phyloP scores from a whole-genome alignment of 2,329 filamentous ascomycete genomes.

The Colletotrichum cuscutae region DNA sequence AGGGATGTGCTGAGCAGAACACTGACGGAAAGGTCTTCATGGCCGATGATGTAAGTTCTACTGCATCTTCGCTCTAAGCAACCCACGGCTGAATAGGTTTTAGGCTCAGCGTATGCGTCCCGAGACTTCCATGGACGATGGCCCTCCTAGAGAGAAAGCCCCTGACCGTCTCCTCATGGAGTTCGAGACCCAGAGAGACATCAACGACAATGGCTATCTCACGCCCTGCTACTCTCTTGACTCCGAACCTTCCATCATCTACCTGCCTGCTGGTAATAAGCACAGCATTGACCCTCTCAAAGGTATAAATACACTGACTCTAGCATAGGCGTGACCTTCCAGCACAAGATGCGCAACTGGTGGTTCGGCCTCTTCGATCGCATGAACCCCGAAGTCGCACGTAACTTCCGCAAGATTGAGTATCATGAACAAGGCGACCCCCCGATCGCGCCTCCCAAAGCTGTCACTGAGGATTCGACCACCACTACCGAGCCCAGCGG shows the following conservation, averaged over 20 bases:
- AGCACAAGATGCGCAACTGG: conserved; percentile 34
- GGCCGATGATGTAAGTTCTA: conserved; percentile 37
- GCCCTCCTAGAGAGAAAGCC: neutral
- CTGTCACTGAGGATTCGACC: conserved; percentile 11
- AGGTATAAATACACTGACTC: neutral
- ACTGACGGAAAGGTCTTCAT: conserved; percentile 29
- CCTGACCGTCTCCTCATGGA: conserved; percentile 24
- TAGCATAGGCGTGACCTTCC: conserved; percentile 16
- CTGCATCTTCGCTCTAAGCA: neutral
- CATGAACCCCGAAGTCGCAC: conserved; percentile 33
- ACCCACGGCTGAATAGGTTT: neutral
- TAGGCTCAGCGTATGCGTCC: conserved; percentile 33
- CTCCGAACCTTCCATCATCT: conserved; percentile 35
- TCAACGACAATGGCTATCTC: conserved; percentile 29
- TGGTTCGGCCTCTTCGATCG: conserved; percentile 33
- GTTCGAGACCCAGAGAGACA: conserved; percentile 39
- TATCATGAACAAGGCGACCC: conserved; percentile 17
- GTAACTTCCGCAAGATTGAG: conserved; percentile 28
- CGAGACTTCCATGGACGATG: conserved; percentile 9
- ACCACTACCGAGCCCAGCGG: neutral
- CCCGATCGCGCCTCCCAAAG: conserved; percentile 14
- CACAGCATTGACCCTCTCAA: neutral
- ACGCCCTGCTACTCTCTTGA: conserved; percentile 34
- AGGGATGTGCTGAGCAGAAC: conserved; percentile 47
- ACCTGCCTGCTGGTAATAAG: conserved; percentile 17